Conservation (phyloP, 345 rosid genomes). For the Eucalyptus globulus region DNA sequence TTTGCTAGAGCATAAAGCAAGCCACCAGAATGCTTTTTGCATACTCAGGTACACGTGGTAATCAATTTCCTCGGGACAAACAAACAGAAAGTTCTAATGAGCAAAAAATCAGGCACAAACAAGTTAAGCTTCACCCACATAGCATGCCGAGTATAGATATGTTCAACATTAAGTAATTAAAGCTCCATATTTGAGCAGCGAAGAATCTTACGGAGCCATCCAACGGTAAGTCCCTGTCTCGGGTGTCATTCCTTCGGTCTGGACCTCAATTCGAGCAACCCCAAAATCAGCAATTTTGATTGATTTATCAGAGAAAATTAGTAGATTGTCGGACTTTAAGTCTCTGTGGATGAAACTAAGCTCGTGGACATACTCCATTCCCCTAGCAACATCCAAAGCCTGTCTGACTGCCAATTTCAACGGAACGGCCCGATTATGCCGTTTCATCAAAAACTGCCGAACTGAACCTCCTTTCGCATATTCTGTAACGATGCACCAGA, state of each 20-base stretch:
- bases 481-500: constrained; percentile 41
- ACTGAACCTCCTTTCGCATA: constrained; percentile 37
- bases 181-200: neutral
- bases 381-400: constrained; percentile 36
- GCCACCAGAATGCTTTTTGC: neutral
- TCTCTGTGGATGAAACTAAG: constrained; percentile 28
- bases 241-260: constrained; percentile 38
- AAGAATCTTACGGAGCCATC: constrained; percentile 41
- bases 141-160: neutral
- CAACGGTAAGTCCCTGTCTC: constrained; percentile 43
- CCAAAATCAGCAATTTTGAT: constrained; percentile 44
- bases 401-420: constrained; percentile 28
- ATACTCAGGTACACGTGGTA: neutral
- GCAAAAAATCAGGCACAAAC: neutral
- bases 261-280: constrained; percentile 34
- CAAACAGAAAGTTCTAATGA: neutral
- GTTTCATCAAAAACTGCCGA: constrained; percentile 17
- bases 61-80: neutral
- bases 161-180: neutral
- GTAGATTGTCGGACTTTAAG: constrained; percentile 29
- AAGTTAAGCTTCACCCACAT: neutral
- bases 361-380: constrained; percentile 30
- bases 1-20: neutral
- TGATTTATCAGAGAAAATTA: constrained; percentile 22
- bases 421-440: constrained; percentile 20